Conservation (phyloP, 2,329 filamentous ascomycete genomes). For the Acrocalymma vagum region DNA sequence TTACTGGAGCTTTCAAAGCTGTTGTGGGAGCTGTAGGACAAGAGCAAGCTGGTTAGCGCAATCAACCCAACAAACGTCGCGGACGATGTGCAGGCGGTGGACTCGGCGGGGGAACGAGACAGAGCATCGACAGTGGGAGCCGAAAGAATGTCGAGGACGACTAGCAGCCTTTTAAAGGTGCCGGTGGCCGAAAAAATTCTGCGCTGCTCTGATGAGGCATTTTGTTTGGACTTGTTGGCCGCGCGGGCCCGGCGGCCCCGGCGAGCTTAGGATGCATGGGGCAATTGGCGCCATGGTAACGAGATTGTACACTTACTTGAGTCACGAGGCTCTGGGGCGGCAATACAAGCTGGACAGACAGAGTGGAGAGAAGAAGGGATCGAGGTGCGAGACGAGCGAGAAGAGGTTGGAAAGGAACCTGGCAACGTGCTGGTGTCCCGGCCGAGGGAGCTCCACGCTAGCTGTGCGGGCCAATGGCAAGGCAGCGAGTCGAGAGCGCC, state of each 20-base stretch:
- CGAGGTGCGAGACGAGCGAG: constrained; percentile 7
- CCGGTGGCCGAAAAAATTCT: constrained; percentile 43
- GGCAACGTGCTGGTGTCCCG: too few species aligned
- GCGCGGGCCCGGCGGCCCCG: constrained; percentile 40
- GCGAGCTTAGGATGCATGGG: constrained; percentile 30
- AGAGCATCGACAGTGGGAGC: constrained; percentile 37
- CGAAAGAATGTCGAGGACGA: constrained; percentile 24
- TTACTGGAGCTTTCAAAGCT: constrained; percentile 29
- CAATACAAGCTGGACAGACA: constrained; percentile 11
- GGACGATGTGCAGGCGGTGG: constrained; percentile 25
- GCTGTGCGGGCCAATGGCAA: constrained; percentile 8
- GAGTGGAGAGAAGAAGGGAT: constrained; percentile 12
- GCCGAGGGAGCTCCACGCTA: constrained; percentile 3
- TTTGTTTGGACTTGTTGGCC: constrained; percentile 40
- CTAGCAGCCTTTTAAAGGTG: constrained; percentile 39
- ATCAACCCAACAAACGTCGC: constrained; percentile 34
- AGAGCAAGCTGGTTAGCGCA: constrained; percentile 41
- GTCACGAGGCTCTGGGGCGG: constrained; percentile 22
- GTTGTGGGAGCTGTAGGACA: constrained; percentile 29
- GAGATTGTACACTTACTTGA: constrained; percentile 38
- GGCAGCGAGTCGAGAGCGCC: constrained; percentile 9
- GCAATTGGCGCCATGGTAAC: constrained; percentile 29
- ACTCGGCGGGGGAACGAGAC: constrained; percentile 34
- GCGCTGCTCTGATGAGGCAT: constrained; percentile 46
- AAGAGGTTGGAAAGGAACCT: too few species aligned